A percentile compares a stretch with the other conserved stretches of the same genome.
These are phyloP conservation scores for Microsporum ferrugineum DNA, from an alignment of 2,329 filamentous ascomycete species.

Conservation along the genomic window DNA sequence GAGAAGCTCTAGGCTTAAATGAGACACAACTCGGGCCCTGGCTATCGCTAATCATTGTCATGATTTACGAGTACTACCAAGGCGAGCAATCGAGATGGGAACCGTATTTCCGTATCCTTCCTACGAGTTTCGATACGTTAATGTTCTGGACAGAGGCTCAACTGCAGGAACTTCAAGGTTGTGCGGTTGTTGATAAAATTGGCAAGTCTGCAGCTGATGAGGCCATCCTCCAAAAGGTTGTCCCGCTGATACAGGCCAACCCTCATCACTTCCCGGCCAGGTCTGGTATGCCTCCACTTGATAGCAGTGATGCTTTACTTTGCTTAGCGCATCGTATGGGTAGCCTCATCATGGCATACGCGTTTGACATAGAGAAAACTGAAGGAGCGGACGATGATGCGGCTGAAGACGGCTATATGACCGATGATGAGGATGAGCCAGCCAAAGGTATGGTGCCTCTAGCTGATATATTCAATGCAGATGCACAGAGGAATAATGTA, in stretches of 20 bases:
- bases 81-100: constrained; percentile 57
- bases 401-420: constrained; percentile 39
- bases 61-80: constrained; percentile 63
- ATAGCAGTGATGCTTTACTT: constrained; percentile 39
- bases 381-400: constrained; percentile 41
- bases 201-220: constrained; percentile 60
- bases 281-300: constrained; percentile 30
- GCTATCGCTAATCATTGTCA: constrained; percentile 58
- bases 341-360: constrained; percentile 83
- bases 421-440: constrained; percentile 56
- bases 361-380: constrained; percentile 61
- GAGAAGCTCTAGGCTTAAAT: constrained; percentile 44
- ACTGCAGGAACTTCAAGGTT: constrained; percentile 61
- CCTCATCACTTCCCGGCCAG: constrained; percentile 32
- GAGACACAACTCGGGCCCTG: constrained; percentile 41
- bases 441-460: constrained; percentile 82
- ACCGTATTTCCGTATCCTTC: constrained; percentile 66
- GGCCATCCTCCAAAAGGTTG: constrained; percentile 50
- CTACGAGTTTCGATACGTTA: constrained; percentile 62
- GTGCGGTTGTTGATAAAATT: constrained; percentile 63
- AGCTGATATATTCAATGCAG: constrained; percentile 80
- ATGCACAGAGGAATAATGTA: constrained; percentile 71
- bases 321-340: constrained; percentile 65
- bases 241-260: constrained; percentile 40
- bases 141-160: constrained; percentile 79